A percentile compares a stretch with the other conserved stretches of the same genome.
Evolutionary conservation across 1,284 basidiomycete species (phyloP).

Genomic region (Apiotrichum laibachii): DNA sequence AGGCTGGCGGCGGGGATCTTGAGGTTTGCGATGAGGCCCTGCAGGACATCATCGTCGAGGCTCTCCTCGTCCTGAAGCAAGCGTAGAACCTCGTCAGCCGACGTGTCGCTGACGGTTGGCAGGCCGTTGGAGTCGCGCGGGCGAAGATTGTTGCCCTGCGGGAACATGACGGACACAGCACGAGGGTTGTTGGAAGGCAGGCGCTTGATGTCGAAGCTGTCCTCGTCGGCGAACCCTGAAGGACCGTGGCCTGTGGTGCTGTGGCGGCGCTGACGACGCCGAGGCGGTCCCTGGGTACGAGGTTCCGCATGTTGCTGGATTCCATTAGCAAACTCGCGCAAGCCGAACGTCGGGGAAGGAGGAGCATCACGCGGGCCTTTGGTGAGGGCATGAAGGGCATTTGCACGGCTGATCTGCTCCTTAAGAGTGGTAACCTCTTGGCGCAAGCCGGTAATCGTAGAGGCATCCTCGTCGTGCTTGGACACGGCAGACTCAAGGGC

Average conservation of each 20-base stretch:
- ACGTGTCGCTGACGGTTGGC: conserved; percentile 75
- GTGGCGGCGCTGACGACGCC: conserved; percentile 58
- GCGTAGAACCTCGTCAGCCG: conserved; percentile 90
- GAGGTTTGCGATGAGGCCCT: conserved; percentile 83
- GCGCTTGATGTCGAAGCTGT: conserved; percentile 56
- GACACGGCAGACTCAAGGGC: conserved; percentile 53
- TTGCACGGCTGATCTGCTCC: conserved; percentile 92
- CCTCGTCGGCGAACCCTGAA: conserved; percentile 12
- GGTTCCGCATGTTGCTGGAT: conserved; percentile 57
- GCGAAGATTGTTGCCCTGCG: conserved; percentile 62
- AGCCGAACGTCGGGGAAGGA: conserved; percentile 65
- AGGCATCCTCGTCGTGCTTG: conserved; percentile 72
- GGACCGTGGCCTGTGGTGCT: conserved; percentile 37
- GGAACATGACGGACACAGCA: conserved; percentile 85
- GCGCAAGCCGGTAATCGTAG: conserved; percentile 82
- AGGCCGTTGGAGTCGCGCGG: conserved; percentile 67
- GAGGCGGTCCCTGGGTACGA: conserved; percentile 21
- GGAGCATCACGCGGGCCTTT: conserved; percentile 59
- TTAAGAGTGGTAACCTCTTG: conserved; percentile 86
- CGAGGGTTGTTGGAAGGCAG: conserved; percentile 74
- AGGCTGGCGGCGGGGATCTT: conserved; percentile 90
- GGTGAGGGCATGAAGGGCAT: conserved; percentile 80
- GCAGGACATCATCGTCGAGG: conserved; percentile 90
- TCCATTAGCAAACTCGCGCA: conserved; percentile 59
- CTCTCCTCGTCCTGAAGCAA: conserved; percentile 88